phyloP scores from a whole-genome alignment of 2,329 filamentous ascomycete genomes.

The Ophiocordyceps camponoti-rufipedis region DNA sequence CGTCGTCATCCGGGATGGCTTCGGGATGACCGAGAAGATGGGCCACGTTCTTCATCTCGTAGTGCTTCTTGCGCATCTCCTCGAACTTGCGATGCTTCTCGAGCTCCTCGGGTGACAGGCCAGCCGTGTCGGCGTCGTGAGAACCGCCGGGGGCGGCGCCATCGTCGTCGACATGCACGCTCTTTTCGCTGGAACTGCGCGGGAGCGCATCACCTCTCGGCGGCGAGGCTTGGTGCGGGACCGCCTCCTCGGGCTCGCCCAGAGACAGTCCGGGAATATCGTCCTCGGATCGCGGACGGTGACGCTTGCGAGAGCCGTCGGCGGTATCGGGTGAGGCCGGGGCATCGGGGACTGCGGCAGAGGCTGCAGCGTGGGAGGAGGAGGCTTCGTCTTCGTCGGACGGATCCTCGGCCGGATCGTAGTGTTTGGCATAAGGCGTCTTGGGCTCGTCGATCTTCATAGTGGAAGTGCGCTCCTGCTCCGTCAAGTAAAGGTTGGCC shows the following conservation, averaged over 20 bases:
- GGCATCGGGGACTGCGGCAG: not conserved
- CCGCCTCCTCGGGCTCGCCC: conserved; percentile 71
- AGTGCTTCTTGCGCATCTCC: conserved; percentile 83
- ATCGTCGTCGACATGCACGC: conserved; percentile 61
- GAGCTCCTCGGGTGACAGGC: conserved; percentile 50
- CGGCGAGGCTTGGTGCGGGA: conserved; percentile 23
- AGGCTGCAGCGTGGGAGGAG: not conserved
- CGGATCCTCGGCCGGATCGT: conserved; percentile 77
- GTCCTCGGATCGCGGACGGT: conserved; percentile 31
- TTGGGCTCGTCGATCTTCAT: conserved; percentile 99
- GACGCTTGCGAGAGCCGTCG: conserved; percentile 7
- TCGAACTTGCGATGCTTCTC: conserved; percentile 92
- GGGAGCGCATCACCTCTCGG: conserved; percentile 5
- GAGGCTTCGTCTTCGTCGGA: conserved; percentile 49
- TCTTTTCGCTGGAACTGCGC: conserved; percentile 35
- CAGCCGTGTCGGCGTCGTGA: conserved; percentile 29
- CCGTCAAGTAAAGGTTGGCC: conserved; percentile 89
- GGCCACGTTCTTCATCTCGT: conserved; percentile 95
- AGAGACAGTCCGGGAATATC: conserved; percentile 87
- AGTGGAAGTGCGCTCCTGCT: conserved; percentile 84
- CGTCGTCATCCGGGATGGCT: conserved; percentile 42
- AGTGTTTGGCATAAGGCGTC: conserved; percentile 86
- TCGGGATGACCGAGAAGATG: conserved; percentile 65
- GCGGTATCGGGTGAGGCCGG: conserved; percentile 44
- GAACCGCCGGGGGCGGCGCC: conserved; percentile 37